Evolutionary conservation across 306 rosid species (phyloP), one percentile per base, ranked within the genome.

Genomic region (Sechiopsis laciniata): DNA sequence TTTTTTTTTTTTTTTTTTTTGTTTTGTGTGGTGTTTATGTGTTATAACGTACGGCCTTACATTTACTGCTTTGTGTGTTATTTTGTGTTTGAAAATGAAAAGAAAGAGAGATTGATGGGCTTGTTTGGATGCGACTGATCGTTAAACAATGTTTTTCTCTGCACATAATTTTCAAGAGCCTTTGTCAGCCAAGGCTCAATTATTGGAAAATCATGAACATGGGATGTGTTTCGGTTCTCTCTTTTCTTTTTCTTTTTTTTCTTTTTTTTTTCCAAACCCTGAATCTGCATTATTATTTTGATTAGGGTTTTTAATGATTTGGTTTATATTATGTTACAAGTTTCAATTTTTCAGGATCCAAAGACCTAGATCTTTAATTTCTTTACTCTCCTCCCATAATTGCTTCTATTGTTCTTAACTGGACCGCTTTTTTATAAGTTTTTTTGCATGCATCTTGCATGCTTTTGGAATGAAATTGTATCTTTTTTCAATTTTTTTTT

Each of bases 91-190:
- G 7, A 17, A 53, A 53, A 53, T 5, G 21, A 13, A 62, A 10
- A 35, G 35, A 42, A n/a, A 37, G 0, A 42, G 2, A 67, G 55
- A 11, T 67, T 12, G 72, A 67, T 67, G 35, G 72, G 72, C 45
- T 67, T 20, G 56, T 45, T 67, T 26, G 40, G 72, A 66, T 66
- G 55, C 55, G 72, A 66, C 72, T 17, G 5, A 66, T 66, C 72
- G 32, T 66, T 66, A 66, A 32, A 42, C 35, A 66, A 66, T 66
- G 53, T 40, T 2, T 35, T 42, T 64, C 71, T 64, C 5, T 32
- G 37, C 6, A 26, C 29, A n/a, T n/a, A 26, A 26, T 2, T 26
- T 26, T 26, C 2, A 26, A 26, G 37, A 55, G 5, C 26, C 26
- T 55, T 58, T 58, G 52, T 64, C 26, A 61, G 32, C 3, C 10